Evolutionary conservation across 73 alveolate genomes (phyloP).

Genomic region (Paramecium biaurelia): DNA sequence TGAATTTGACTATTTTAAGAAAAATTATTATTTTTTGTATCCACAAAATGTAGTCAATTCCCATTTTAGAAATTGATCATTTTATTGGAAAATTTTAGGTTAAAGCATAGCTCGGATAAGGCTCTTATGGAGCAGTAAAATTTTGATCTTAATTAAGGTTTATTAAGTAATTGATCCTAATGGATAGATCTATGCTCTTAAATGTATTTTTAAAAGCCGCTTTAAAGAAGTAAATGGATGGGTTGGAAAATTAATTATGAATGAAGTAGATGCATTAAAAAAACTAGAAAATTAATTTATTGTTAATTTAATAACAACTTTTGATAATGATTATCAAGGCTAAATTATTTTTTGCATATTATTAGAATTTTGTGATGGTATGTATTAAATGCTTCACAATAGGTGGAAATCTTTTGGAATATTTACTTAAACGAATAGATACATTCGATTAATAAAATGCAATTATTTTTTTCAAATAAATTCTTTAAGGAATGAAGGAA

Average conservation of each 20-base stretch:
- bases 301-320: neutral
- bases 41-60: neutral
- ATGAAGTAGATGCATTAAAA: neutral
- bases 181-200: neutral
- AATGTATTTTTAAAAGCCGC: neutral
- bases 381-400: neutral
- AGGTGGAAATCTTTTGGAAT: neutral
- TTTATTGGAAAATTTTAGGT: neutral
- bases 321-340: neutral
- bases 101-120: neutral
- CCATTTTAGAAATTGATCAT: neutral
- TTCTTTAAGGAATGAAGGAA: constrained; percentile 29
- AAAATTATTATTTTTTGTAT: neutral
- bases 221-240: neutral
- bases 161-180: neutral
- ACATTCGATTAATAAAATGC: constrained; percentile 10
- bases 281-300: neutral
- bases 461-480: neutral
- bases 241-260: neutral
- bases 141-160: neutral
- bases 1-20: neutral
- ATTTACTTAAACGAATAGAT: neutral
- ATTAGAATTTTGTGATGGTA: constrained; percentile 12
- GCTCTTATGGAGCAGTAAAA: neutral
- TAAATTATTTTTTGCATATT: neutral